phyloP scores from a whole-genome alignment of 805 yeast species.

The Maudiozyma bulderi region DNA sequence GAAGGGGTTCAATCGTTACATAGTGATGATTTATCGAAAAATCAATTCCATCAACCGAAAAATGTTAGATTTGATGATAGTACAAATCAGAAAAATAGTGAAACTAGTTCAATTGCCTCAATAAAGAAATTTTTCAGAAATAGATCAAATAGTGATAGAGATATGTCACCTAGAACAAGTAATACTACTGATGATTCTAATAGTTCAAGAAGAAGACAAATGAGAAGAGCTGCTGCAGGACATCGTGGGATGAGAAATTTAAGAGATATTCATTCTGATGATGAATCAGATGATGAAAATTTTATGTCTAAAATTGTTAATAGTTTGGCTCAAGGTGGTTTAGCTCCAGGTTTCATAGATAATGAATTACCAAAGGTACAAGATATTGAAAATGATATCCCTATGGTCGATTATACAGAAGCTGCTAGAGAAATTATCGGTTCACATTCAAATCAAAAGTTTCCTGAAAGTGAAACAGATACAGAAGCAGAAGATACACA shows the following conservation, averaged over 20 bases:
- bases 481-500: background rate
- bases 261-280: constrained; percentile 7
- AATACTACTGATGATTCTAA: background rate
- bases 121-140: background rate
- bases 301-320: constrained; percentile 25
- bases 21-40: background rate
- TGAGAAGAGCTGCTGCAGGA: background rate
- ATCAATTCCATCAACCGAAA: background rate
- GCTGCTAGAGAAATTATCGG: constrained; percentile 35
- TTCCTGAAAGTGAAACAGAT: background rate
- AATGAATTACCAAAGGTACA: constrained; percentile 31
- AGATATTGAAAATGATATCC: constrained; percentile 31
- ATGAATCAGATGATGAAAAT: constrained; percentile 16
- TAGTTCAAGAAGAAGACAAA: background rate
- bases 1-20: background rate
- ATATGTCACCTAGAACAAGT: background rate
- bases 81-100: background rate
- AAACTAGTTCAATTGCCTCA: background rate
- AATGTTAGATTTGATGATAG: background rate
- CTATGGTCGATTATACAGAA: constrained; percentile 35
- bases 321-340: constrained; percentile 24
- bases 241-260: background rate
- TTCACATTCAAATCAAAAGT: background rate
- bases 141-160: background rate
- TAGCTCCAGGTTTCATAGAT: constrained; percentile 28